Evolutionary conservation across 78 protist species (phyloP).

Genomic region (Diacronema lutheri): DNA sequence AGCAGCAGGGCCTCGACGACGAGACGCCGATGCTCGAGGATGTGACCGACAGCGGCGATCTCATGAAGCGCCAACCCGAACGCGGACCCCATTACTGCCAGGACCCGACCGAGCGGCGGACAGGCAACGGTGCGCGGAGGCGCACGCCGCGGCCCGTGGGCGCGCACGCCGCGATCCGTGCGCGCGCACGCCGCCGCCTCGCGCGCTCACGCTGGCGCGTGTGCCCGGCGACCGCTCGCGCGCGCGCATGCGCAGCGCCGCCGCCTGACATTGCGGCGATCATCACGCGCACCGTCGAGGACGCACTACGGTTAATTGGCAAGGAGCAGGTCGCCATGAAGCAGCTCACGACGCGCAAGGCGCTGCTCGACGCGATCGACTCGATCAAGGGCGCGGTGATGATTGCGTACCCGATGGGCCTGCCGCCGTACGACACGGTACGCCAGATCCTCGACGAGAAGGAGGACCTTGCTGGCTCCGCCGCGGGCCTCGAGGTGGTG

Average conservation of each 20-base stretch:
- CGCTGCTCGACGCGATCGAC: background rate
- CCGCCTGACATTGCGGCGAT: background rate
- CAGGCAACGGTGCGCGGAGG: background rate
- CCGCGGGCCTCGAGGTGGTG: background rate
- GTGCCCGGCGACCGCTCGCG: too few species aligned
- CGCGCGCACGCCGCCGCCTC: too few species aligned
- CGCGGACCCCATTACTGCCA: background rate
- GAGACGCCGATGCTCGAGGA: background rate
- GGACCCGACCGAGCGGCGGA: slow-evolving; percentile 5
- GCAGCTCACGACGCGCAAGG: background rate
- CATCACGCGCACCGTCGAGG: background rate
- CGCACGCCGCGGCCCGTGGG: too few species aligned
- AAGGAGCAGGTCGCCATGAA: background rate
- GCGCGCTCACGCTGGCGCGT: too few species aligned
- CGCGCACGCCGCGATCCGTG: too few species aligned
- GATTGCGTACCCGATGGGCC: slow-evolving; percentile 20
- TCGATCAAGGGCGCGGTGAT: slow-evolving; percentile 12
- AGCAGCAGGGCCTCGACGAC: slow-evolving; percentile 14
- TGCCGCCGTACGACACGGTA: background rate
- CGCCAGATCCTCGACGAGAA: slow-evolving; percentile 4
- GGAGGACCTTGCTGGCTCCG: background rate
- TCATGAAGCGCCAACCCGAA: background rate
- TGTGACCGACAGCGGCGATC: too few species aligned
- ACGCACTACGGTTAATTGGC: background rate
- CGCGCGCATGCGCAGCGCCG: background rate